A percentile compares a stretch with the other conserved stretches of the same genome.
These are phyloP conservation scores for Phytophthora boehmeriae DNA, from an alignment of 352 stramenopile genomes.

Conservation along the genomic window DNA sequence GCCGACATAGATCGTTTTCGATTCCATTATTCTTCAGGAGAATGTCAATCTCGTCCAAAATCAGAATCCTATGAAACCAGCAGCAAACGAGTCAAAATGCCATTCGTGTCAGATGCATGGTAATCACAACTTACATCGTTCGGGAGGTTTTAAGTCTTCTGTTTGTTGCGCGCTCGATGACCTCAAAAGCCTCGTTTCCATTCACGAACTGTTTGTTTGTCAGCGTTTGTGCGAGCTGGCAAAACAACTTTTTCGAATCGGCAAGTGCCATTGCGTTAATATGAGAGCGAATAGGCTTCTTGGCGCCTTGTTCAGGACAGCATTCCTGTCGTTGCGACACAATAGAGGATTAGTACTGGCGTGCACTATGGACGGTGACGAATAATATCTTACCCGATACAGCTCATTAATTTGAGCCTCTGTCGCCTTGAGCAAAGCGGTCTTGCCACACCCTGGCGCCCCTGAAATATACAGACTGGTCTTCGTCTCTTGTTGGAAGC, in stretches of 20 bases:
- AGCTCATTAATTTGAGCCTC: constrained; percentile 53
- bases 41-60: constrained; percentile 86
- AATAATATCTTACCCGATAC: constrained; percentile 44
- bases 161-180: constrained; percentile 60
- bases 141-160: constrained; percentile 50
- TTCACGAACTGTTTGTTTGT: constrained; percentile 52
- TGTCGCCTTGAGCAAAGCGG: constrained; percentile 66
- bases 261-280: constrained; percentile 79
- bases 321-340: constrained; percentile 34
- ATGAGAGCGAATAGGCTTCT: constrained; percentile 56
- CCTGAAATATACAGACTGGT: constrained; percentile 83
- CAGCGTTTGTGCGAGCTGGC: constrained; percentile 57
- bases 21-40: constrained; percentile 70
- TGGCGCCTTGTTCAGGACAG: constrained; percentile 27
- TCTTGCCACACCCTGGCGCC: constrained; percentile 80
- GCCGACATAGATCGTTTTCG: constrained; percentile 69
- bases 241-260: constrained; percentile 55
- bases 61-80: constrained; percentile 48
- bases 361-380: too few relatives aligned
- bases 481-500: constrained; percentile 53
- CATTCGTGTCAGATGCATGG: not conserved
- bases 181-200: constrained; percentile 63
- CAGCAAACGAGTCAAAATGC: not conserved
- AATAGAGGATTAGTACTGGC: not conserved
- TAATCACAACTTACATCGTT: constrained; percentile 43